phyloP scores from a whole-genome alignment of 768 basidiomycete species.

The Lyophyllum shimeji region DNA sequence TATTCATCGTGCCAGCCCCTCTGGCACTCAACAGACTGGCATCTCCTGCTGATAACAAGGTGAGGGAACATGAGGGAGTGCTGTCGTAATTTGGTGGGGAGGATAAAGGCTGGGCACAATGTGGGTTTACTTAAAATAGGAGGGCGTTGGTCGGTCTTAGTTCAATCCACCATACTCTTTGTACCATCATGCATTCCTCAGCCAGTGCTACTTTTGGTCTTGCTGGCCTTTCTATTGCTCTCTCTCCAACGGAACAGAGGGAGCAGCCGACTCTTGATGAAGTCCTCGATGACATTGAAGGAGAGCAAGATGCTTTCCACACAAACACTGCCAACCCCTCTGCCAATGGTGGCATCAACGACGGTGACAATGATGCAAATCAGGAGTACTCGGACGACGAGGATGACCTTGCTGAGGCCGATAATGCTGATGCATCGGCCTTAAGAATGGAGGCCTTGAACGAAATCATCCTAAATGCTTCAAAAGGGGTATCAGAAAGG shows the following conservation, averaged over 20 bases:
- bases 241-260: neutral
- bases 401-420: too few species aligned
- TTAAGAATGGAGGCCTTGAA: neutral
- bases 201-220: neutral
- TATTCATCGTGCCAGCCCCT: too few species aligned
- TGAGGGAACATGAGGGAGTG: too few species aligned
- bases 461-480: constrained; percentile 13
- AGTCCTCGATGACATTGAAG: constrained; percentile 22
- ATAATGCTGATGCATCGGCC: neutral
- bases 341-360: constrained; percentile 7
- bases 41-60: too few species aligned
- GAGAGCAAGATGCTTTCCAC: constrained; percentile 16
- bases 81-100: neutral
- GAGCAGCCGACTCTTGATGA: constrained; percentile 9
- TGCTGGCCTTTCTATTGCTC: neutral
- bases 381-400: neutral
- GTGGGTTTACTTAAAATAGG: neutral
- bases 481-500: constrained; percentile 30
- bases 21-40: too few species aligned
- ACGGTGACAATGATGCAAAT: constrained; percentile 10
- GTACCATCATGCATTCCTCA: neutral
- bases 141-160: neutral
- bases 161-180: neutral
- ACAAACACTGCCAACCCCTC: neutral
- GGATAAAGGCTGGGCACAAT: neutral